These are phyloP conservation scores for Glycine tomentella DNA, from an alignment of 306 rosid species.

Conservation along the genomic window DNA sequence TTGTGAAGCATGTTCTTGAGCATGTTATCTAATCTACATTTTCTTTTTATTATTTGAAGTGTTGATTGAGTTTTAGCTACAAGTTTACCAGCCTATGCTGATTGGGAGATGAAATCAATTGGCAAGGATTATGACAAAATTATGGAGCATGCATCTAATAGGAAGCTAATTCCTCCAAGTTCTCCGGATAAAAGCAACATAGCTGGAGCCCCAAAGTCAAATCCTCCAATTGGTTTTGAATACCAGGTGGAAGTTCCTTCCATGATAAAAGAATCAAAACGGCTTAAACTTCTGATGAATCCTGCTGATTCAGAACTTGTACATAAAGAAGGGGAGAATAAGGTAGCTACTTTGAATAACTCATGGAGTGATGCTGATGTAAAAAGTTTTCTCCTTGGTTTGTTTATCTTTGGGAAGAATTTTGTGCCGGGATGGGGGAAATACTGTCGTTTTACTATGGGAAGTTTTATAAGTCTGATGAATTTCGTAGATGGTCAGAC, in stretches of 20 bases:
- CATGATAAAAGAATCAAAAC: slow-evolving; percentile 53
- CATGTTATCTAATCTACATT: slow-evolving; percentile 14
- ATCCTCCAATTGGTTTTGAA: slow-evolving; percentile 68
- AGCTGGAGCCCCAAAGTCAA: slow-evolving; percentile 55
- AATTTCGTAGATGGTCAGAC: slow-evolving; percentile 69
- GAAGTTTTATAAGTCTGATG: slow-evolving; percentile 69
- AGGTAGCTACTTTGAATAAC: slow-evolving; percentile 46
- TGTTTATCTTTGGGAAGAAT: slow-evolving; percentile 80
- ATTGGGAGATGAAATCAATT: slow-evolving; percentile 61
- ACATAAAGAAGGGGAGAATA: slow-evolving; percentile 36
- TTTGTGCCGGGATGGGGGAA: slow-evolving; percentile 63
- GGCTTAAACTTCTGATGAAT: slow-evolving; percentile 48
- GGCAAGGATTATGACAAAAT: slow-evolving; percentile 46
- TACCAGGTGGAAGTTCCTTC: slow-evolving; percentile 73
- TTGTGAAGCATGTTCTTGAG: slow-evolving; percentile 1
- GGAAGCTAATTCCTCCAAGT: slow-evolving; percentile 51
- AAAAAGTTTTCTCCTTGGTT: slow-evolving; percentile 71
- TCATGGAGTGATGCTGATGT: slow-evolving; percentile 71
- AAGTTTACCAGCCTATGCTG: slow-evolving; percentile 26
- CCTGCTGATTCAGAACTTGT: slow-evolving; percentile 52
- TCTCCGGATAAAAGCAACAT: slow-evolving; percentile 56
- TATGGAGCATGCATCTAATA: slow-evolving; percentile 49
- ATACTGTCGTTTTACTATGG: slow-evolving; percentile 81
- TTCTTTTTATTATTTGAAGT: background rate
- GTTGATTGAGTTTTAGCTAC: slow-evolving; percentile 19